Evolutionary conservation across 2,329 filamentous ascomycete species (phyloP).

Genomic region (Beauveria sp.): DNA sequence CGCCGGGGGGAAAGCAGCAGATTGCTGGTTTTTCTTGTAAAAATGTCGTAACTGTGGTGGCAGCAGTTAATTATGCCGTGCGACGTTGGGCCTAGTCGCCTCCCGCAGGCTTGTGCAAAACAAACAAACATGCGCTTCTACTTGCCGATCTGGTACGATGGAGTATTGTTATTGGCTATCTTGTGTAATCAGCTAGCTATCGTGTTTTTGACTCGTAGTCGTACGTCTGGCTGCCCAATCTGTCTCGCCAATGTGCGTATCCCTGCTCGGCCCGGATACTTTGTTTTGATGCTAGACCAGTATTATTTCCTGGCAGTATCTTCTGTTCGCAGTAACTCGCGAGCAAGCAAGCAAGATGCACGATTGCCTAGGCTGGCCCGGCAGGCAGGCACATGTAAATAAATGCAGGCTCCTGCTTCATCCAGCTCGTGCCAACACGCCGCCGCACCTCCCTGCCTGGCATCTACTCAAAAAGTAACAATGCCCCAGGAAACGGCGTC

Average conservation of each 20-base stretch:
- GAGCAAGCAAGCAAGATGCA: background rate
- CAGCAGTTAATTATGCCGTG: background rate
- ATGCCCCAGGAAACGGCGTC: background rate
- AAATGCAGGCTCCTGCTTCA: constrained; percentile 4
- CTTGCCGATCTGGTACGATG: background rate
- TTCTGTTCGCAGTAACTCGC: too few relatives aligned
- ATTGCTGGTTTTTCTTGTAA: background rate
- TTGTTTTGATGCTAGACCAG: too few relatives aligned
- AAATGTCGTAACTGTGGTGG: background rate
- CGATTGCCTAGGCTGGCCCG: background rate
- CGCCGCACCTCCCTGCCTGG: background rate
- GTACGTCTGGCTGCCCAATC: constrained; percentile 5
- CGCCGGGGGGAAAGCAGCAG: background rate
- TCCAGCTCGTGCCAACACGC: background rate
- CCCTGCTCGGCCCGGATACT: too few relatives aligned
- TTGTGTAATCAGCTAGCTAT: background rate
- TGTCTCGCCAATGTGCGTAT: background rate
- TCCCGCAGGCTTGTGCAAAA: background rate
- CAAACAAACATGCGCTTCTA: background rate
- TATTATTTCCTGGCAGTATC: background rate
- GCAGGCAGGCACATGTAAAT: constrained; percentile 7
- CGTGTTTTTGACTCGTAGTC: background rate
- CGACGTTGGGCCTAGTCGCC: background rate
- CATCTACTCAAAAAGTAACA: background rate
- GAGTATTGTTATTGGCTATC: background rate